A percentile compares a stretch with the other conserved stretches of the same genome.
Evolutionary conservation across 2,329 filamentous ascomycete species (phyloP).

Genomic region (Diaporthe australafricana): DNA sequence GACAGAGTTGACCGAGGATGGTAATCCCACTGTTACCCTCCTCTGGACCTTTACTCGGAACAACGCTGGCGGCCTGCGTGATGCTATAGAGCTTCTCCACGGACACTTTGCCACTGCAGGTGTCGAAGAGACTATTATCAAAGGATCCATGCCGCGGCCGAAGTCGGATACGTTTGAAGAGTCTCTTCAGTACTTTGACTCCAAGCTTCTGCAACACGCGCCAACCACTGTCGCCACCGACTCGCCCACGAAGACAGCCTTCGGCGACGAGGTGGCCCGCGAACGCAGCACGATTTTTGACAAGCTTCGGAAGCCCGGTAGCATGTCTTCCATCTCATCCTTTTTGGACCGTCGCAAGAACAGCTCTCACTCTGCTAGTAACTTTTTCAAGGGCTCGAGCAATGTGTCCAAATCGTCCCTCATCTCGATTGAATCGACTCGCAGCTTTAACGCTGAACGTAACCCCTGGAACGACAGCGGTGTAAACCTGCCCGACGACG

Average conservation of each 20-base stretch:
- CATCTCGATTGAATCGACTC: conserved; percentile 94
- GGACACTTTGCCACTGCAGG: conserved; percentile 86
- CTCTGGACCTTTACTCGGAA: conserved; percentile 92
- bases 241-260: conserved; percentile 87
- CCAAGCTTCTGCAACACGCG: conserved; percentile 93
- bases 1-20: conserved; percentile 68
- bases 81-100: conserved; percentile 95
- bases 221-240: conserved; percentile 84
- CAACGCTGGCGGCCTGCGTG: conserved; percentile 93
- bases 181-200: conserved; percentile 95
- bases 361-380: conserved; percentile 83
- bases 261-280: conserved; percentile 82
- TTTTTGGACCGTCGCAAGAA: conserved; percentile 97
- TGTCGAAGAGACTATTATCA: conserved; percentile 89
- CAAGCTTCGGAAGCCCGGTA: conserved; percentile 92
- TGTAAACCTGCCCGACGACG: conserved; percentile 92
- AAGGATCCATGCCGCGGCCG: conserved; percentile 95
- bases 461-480: conserved; percentile 99
- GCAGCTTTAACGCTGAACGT: conserved; percentile 89
- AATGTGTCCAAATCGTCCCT: conserved; percentile 95
- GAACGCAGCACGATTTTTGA: conserved; percentile 90
- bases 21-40: conserved; percentile 70
- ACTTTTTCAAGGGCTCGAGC: conserved; percentile 91
- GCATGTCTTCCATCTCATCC: conserved; percentile 94
- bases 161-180: conserved; percentile 99